Evolutionary conservation across 1,284 basidiomycete species (phyloP).

Genomic region (Thelephora terrestris): DNA sequence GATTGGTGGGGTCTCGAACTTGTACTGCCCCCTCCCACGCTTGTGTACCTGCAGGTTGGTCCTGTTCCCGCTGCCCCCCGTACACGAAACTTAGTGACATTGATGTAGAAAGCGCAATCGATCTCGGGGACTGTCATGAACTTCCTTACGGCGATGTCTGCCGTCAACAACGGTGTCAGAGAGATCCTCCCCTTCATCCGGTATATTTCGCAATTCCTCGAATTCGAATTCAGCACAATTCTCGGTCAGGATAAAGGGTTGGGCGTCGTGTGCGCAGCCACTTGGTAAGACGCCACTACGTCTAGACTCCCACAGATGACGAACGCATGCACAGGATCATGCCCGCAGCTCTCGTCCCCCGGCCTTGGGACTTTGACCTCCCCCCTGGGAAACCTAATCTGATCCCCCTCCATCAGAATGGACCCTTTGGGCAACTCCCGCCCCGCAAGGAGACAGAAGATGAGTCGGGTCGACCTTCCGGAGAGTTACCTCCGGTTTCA

Average conservation of each 20-base stretch:
- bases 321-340: slow-evolving; percentile 43
- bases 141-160: slow-evolving; percentile 57
- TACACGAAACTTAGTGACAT: background rate
- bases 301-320: background rate
- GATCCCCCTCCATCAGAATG: background rate
- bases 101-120: slow-evolving; percentile 42
- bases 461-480: background rate
- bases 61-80: background rate
- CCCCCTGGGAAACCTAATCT: slow-evolving; percentile 18
- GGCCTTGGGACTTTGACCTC: slow-evolving; percentile 64
- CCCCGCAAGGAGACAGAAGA: background rate
- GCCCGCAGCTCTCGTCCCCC: slow-evolving; percentile 66
- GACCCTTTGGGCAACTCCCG: background rate
- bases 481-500: background rate
- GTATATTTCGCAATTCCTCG: slow-evolving; percentile 66
- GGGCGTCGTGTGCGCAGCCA: slow-evolving; percentile 76
- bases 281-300: slow-evolving; percentile 41
- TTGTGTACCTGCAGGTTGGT: slow-evolving; percentile 48
- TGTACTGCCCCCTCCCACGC: slow-evolving; percentile 55
- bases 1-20: slow-evolving; percentile 83
- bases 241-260: slow-evolving; percentile 51
- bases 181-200: slow-evolving; percentile 73
- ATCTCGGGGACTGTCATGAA: slow-evolving; percentile 55
- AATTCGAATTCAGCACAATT: slow-evolving; percentile 60
- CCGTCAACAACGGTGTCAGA: slow-evolving; percentile 59